Evolutionary conservation across 2,329 filamentous ascomycete genomes (phyloP), one percentile per base, ranked within the genome.

Genomic region (Rhinocladiella similis): DNA sequence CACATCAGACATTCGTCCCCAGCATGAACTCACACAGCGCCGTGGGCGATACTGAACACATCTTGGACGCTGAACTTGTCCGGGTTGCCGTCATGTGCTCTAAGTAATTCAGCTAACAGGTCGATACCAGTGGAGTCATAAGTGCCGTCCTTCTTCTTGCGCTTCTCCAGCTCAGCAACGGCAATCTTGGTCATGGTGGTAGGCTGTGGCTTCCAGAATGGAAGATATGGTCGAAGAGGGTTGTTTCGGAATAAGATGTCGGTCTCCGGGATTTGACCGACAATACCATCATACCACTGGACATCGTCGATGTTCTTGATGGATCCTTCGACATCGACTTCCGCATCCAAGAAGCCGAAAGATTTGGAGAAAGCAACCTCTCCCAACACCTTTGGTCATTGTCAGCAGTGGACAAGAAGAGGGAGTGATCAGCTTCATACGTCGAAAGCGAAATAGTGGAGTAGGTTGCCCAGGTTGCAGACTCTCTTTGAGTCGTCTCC

Each of bases 41-140:
- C 80, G 56, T 83, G 80, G 5, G 80, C 77, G 3, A 83, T 78
- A 10, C 80, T 79, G 69, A 83, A 83, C 2, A 83, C 79, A 59
- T 83, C 80, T 0, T 77, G 78, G 62, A 80, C 76, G 7, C 69
- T 63, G 60, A 83, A 83, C 51, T 67, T 72, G 18, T 74, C 69
- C 1, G 76, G 74, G 18, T 79, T 75, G 65, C 80, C 80, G 19
- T 81, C 66, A 60, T 83, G 80, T 0, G 79, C 79, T 65, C 74
- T 73, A 56, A 83, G 78, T 61, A 83, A 61, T 52, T 76, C 77
- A 5, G 77, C 76, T 66, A 83, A 68, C 56, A 83, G 65, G 63
- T 83, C 80, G 16, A 60, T 63, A 4, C 59, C 59, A 3, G 39
- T 29, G 5, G 59, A 61, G 19, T 62, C 60, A 39, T 50, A 60